A percentile compares a stretch with the other conserved stretches of the same genome.
Evolutionary conservation across 306 rosid species (phyloP).

Genomic region (Sicyos baderoa): DNA sequence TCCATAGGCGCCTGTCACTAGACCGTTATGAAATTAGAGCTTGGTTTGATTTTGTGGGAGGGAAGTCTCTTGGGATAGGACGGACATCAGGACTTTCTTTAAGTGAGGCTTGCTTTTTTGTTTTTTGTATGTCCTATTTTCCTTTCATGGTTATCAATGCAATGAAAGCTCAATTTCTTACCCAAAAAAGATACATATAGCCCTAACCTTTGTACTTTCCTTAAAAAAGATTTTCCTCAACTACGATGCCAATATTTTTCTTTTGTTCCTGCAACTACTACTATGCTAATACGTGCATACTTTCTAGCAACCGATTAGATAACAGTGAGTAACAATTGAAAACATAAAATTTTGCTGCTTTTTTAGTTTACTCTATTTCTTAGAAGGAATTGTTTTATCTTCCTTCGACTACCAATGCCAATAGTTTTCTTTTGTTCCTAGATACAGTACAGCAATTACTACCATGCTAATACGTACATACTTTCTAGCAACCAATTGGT

Average conservation of each 20-base stretch:
- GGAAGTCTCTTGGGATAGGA: not conserved
- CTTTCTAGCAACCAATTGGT: not conserved
- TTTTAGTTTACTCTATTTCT: not conserved
- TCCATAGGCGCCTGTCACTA: not conserved
- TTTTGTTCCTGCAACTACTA: no score
- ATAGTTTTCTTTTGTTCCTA: not conserved
- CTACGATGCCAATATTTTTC: no score
- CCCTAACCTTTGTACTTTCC: not conserved
- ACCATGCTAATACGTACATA: not conserved
- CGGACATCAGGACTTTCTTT: not conserved
- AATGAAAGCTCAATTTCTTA: no score
- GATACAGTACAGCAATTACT: not conserved
- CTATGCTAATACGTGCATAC: no score
- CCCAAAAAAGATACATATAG: not conserved
- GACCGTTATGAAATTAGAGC: not conserved
- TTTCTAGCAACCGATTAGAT: no score
- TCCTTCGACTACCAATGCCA: not conserved
- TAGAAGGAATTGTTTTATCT: not conserved
- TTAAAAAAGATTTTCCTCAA: not conserved
- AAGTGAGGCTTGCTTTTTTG: not conserved
- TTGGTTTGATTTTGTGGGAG: not conserved
- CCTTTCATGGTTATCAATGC: no score
- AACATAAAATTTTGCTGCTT: not conserved
- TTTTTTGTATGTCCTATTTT: no score
- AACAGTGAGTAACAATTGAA: not conserved